These are phyloP conservation scores for Microsporum canis DNA, from an alignment of 2,329 filamentous ascomycete genomes.

Conservation along the genomic window DNA sequence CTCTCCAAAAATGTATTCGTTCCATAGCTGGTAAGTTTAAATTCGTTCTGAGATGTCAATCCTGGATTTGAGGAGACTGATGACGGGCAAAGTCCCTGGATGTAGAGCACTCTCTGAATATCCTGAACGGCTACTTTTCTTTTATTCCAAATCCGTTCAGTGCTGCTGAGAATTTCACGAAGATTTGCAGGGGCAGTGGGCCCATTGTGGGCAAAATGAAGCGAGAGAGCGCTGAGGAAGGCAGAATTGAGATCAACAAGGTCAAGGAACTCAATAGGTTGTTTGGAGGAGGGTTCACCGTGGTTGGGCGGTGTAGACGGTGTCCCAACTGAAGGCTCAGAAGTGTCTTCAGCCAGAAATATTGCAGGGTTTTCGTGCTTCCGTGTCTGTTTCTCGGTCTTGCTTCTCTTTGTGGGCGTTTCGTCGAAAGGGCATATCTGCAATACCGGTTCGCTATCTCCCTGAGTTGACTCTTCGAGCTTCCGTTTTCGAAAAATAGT, in stretches of 20 bases:
- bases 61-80: slow-evolving; percentile 6
- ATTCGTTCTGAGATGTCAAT: slow-evolving; percentile 11
- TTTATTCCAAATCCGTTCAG: slow-evolving; percentile 62
- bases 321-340: slow-evolving; percentile 6
- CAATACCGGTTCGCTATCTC: background rate
- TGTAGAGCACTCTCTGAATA: slow-evolving; percentile 53
- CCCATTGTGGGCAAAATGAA: slow-evolving; percentile 61
- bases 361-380: background rate
- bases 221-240: slow-evolving; percentile 55
- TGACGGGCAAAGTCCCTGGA: slow-evolving; percentile 33
- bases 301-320: slow-evolving; percentile 31
- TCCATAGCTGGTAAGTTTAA: slow-evolving; percentile 33
- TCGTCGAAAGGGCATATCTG: background rate
- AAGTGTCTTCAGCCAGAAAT: slow-evolving; percentile 4
- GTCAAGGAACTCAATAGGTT: slow-evolving; percentile 32
- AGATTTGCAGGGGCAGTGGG: slow-evolving; percentile 52
- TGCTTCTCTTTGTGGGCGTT: background rate
- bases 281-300: slow-evolving; percentile 1
- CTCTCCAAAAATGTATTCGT: slow-evolving; percentile 31
- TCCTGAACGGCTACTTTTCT: slow-evolving; percentile 55
- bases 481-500: slow-evolving; percentile 32
- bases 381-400: background rate
- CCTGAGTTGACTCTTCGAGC: slow-evolving; percentile 17
- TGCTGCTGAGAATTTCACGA: slow-evolving; percentile 47
- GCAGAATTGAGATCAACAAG: slow-evolving; percentile 53